Percentiles rank a stretch among this genome's conserved stretches.
phyloP scores from a whole-genome alignment of 163 green algal genomes.

The Chlorella variabilis region DNA sequence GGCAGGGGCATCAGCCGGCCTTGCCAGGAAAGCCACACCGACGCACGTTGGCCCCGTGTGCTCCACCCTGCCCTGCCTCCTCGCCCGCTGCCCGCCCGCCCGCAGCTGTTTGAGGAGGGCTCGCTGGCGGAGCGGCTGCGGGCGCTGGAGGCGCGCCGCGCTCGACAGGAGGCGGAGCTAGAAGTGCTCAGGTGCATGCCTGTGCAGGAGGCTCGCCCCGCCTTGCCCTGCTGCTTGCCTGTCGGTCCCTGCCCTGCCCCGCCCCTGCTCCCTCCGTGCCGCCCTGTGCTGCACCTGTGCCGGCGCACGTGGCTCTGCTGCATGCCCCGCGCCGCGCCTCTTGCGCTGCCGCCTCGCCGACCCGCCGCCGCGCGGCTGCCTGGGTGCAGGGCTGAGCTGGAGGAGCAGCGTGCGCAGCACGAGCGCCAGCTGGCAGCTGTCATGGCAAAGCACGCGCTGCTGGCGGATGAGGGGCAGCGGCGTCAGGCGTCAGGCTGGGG shows the following conservation, averaged over 20 bases:
- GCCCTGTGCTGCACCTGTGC: not conserved
- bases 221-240: too few relatives aligned
- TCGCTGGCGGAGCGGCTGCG: constrained; percentile 19
- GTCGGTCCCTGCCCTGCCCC: too few relatives aligned
- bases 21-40: too few relatives aligned
- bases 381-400: constrained; percentile 5
- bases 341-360: not conserved
- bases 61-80: not conserved
- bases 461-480: not conserved
- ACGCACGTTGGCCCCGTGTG: too few relatives aligned
- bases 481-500: not conserved
- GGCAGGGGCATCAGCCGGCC: too few relatives aligned
- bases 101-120: not conserved
- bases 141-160: constrained; percentile 15
- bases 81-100: not conserved
- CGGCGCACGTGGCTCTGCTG: not conserved
- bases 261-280: not conserved
- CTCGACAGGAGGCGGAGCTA: constrained; percentile 8
- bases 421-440: constrained; percentile 29
- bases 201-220: too few relatives aligned
- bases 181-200: constrained; percentile 19
- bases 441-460: not conserved
- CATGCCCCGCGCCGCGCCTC: not conserved
- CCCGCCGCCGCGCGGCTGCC: too few relatives aligned
- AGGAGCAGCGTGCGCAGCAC: constrained; percentile 14